These are phyloP conservation scores for Cladosporium sp. DNA, from an alignment of 2,329 filamentous ascomycete genomes.

Conservation along the genomic window DNA sequence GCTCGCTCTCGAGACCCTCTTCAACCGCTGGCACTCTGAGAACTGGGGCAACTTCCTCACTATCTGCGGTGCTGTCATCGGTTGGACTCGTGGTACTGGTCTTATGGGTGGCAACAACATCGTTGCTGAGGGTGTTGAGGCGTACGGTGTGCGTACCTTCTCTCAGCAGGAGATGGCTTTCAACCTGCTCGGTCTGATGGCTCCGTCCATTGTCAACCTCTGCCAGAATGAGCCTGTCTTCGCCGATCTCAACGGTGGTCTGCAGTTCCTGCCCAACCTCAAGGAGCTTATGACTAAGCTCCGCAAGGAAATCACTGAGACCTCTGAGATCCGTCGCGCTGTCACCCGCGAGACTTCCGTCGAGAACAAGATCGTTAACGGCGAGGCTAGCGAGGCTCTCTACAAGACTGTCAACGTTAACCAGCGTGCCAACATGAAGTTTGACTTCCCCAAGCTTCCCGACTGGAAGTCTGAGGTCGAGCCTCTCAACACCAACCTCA, in stretches of 20 bases:
- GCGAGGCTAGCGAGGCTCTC: slow-evolving; percentile 82
- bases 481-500: slow-evolving; percentile 79
- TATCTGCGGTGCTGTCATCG: slow-evolving; percentile 96
- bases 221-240: slow-evolving; percentile 95
- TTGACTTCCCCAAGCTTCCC: slow-evolving; percentile 84
- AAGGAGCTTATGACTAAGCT: slow-evolving; percentile 92
- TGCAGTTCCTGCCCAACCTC: slow-evolving; percentile 94
- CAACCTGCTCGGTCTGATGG: slow-evolving; percentile 94
- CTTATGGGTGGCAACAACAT: slow-evolving; percentile 98
- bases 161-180: slow-evolving; percentile 99
- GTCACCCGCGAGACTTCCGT: slow-evolving; percentile 94
- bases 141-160: slow-evolving; percentile 94
- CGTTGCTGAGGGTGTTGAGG: slow-evolving; percentile 93
- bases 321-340: slow-evolving; percentile 84
- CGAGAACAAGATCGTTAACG: slow-evolving; percentile 96
- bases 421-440: slow-evolving; percentile 96
- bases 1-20: slow-evolving; percentile 90
- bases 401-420: slow-evolving; percentile 94
- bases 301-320: slow-evolving; percentile 91
- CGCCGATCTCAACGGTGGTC: slow-evolving; percentile 92
- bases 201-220: slow-evolving; percentile 85
- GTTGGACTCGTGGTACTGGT: slow-evolving; percentile 97
- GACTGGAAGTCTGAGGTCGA: slow-evolving; percentile 89
- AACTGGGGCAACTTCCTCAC: slow-evolving; percentile 97
- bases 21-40: slow-evolving; percentile 98